Percentiles rank a stretch among this genome's conserved stretches.
These are phyloP conservation scores for Ehretia macrophylla DNA, from an alignment of 257 asterid species.

Conservation along the genomic window DNA sequence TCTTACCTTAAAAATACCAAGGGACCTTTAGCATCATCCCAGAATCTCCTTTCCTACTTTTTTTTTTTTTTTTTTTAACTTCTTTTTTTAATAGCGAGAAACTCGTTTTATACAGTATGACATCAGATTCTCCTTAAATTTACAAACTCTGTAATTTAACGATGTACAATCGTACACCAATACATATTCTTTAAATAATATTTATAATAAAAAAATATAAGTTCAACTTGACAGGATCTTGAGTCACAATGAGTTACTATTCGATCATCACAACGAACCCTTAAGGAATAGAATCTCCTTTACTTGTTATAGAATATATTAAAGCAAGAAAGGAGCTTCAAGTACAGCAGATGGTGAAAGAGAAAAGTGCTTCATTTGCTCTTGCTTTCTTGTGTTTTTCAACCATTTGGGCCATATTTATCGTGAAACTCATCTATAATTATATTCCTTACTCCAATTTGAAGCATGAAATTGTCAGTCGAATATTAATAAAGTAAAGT, in stretches of 20 bases:
- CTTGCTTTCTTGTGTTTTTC: conserved; percentile 35
- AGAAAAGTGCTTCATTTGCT: conserved; percentile 32
- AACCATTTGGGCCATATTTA: conserved; percentile 37
- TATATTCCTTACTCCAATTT: conserved; percentile 24
- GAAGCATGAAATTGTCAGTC: conserved; percentile 15
- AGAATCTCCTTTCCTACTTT: conserved; percentile 67
- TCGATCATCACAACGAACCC: too few species aligned
- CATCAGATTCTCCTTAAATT: too few species aligned
- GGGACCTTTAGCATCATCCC: conserved; percentile 63
- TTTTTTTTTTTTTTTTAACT: too few species aligned
- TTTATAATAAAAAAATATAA: too few species aligned
- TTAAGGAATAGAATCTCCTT: conserved; percentile 58
- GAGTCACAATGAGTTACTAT: too few species aligned
- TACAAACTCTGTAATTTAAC: too few species aligned
- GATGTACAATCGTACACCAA: too few species aligned
- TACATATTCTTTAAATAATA: too few species aligned
- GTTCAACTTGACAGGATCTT: too few species aligned
- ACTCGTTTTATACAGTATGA: too few species aligned
- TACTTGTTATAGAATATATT: conserved; percentile 55
- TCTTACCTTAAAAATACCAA: conserved; percentile 27
- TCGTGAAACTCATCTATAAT: conserved; percentile 25
- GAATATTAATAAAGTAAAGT: conserved; percentile 3
- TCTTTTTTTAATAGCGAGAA: too few species aligned
- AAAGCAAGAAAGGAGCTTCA: conserved; percentile 51
- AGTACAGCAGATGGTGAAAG: conserved; percentile 48